Evolutionary conservation across 2,329 filamentous ascomycete species (phyloP), one percentile per base, ranked within the genome.

Genomic region (Ceratocystis albifundus): DNA sequence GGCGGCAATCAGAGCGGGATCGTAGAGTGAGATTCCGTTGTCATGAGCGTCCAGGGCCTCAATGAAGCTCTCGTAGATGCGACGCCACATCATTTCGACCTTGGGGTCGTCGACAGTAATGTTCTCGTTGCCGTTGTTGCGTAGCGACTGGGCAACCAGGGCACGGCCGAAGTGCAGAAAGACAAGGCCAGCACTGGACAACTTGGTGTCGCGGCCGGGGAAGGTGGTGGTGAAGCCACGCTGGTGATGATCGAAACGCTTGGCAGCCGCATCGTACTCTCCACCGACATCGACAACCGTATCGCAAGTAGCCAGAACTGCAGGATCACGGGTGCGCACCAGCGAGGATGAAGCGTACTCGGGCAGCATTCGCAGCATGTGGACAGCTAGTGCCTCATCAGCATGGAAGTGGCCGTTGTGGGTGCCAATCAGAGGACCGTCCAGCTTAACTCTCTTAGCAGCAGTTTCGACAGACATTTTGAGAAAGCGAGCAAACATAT

Each of bases 331-430:
- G 61, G 92, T 96, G 71, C 94, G 91, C 63, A 96, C 80, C 55
- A 99, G 87, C 55, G 81, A 75, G 30, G 90, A 87, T 71, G 82
- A 78, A 66, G 81, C 76, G 80, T 97, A 99, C 68, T 86, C 79
- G 25, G 94, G 93, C 20, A 97, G 88, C 67, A 88, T 84, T 70
- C 91, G 90, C 71, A 99, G 88, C 81, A 99, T 90, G 80, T 96
- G 91, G 70, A 99, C 92, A 67, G 94, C 94, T 55, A 99, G 85
- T 69, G 94, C 93, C 80, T 99, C 94, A 77, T 99, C 94, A 75
- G 94, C 94, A 80, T 99, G 94, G 83, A 99, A 99, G 80, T 96
- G 91, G 71, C 94, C 94, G 78, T 88, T 96, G 83, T 99, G 94
- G 36, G 94, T 99, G 74, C 92, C 94, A 74, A 96, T 95, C 71